phyloP scores from a whole-genome alignment of 2,329 filamentous ascomycete species.

The Penicillium sp. region DNA sequence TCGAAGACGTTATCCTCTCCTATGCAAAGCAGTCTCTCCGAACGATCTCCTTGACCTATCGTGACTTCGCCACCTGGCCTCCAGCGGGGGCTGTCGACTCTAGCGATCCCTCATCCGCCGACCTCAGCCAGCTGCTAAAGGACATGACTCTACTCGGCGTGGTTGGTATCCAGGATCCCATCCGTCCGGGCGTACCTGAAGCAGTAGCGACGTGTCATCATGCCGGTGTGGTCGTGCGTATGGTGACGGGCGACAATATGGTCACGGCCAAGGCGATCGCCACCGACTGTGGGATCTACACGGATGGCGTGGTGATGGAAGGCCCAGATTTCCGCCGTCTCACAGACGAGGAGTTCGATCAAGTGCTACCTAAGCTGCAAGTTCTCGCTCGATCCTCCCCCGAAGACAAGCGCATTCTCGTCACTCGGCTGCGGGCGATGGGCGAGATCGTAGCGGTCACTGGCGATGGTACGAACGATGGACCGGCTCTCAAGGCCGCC shows the following conservation, averaged over 20 bases:
- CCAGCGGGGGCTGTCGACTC: conserved; percentile 63
- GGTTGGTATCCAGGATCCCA: conserved; percentile 80
- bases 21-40: conserved; percentile 81
- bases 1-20: conserved; percentile 69
- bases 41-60: conserved; percentile 82
- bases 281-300: conserved; percentile 75
- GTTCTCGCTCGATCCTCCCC: conserved; percentile 75
- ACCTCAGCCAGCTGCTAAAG: conserved; percentile 69
- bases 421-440: conserved; percentile 71
- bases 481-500: conserved; percentile 77
- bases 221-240: conserved; percentile 78
- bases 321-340: conserved; percentile 78
- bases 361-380: conserved; percentile 70
- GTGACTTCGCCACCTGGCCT: conserved; percentile 84
- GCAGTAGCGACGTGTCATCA: conserved; percentile 74
- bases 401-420: conserved; percentile 75
- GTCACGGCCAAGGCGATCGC: conserved; percentile 79
- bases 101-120: conserved; percentile 63
- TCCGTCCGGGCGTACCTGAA: conserved; percentile 73
- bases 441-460: conserved; percentile 82
- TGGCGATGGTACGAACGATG: conserved; percentile 83
- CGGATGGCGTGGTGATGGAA: conserved; percentile 74
- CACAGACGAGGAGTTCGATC: conserved; percentile 65
- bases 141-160: conserved; percentile 71
- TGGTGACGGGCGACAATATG: conserved; percentile 85